These are phyloP conservation scores for Apiospora phragmitis DNA, from an alignment of 2,329 filamentous ascomycete species.

Conservation along the genomic window DNA sequence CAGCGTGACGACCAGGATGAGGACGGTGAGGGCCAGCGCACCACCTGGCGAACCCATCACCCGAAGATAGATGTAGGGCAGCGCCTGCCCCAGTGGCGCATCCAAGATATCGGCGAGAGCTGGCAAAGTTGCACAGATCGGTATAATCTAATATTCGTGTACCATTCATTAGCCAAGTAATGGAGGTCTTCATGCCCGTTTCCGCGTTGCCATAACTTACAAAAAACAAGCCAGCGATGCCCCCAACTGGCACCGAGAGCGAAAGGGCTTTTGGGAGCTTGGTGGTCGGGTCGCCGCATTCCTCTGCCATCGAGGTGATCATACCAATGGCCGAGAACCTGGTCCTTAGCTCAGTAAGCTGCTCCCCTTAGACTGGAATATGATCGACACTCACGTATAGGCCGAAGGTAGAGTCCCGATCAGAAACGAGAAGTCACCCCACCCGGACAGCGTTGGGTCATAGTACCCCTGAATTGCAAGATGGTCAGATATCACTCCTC, in stretches of 20 bases:
- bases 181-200: not conserved
- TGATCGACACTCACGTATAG: constrained; percentile 40
- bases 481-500: not conserved
- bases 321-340: constrained; percentile 60
- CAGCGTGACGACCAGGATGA: constrained; percentile 56
- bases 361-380: no score
- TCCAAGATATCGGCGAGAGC: constrained; percentile 43
- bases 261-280: constrained; percentile 54
- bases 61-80: constrained; percentile 52
- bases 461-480: constrained; percentile 44
- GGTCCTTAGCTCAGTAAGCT: not conserved
- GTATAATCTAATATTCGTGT: constrained; percentile 40
- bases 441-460: constrained; percentile 55
- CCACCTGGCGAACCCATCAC: constrained; percentile 53
- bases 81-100: constrained; percentile 52
- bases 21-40: constrained; percentile 50
- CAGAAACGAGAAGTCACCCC: constrained; percentile 61
- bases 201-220: constrained; percentile 22
- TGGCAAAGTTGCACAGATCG: constrained; percentile 48
- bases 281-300: constrained; percentile 51
- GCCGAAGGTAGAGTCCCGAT: constrained; percentile 61
- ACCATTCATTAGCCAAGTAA: not conserved
- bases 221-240: constrained; percentile 55
- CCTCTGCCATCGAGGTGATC: constrained; percentile 64
- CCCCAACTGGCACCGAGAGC: constrained; percentile 53